Evolutionary conservation across 305 asterid species (phyloP).

Genomic region (Fraxinus sp.): DNA sequence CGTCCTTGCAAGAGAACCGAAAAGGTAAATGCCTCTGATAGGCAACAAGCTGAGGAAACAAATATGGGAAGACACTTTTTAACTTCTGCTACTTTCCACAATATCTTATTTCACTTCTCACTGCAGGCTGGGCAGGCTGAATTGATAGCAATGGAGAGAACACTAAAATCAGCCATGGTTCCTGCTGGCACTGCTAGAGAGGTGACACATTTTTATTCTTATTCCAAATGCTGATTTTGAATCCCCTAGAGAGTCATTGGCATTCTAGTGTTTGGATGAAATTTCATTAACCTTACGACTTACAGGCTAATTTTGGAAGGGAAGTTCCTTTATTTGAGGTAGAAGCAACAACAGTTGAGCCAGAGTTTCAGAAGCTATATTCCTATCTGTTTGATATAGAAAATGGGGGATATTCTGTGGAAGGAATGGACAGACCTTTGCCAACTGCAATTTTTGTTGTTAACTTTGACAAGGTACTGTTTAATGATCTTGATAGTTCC

Average conservation of each 20-base stretch:
- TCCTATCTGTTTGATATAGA: conserved; percentile 82
- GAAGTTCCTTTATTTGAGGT: conserved; percentile 93
- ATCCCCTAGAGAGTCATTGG: conserved; percentile 9
- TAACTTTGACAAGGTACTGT: conserved; percentile 86
- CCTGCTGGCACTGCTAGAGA: conserved; percentile 93
- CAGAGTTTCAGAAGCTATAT: conserved; percentile 88
- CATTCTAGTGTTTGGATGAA: conserved; percentile 25
- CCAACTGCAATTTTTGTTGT: conserved; percentile 86
- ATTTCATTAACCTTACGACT: conserved; percentile 30
- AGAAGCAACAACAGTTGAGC: conserved; percentile 82
- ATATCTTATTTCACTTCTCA: conserved; percentile 25
- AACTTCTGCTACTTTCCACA: conserved; percentile 8
- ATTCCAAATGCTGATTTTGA: conserved; percentile 15
- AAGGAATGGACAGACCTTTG: conserved; percentile 80
- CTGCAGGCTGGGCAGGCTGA: conserved; percentile 88
- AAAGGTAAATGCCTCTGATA: neutral
- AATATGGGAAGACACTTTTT: neutral
- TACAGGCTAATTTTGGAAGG: conserved; percentile 89
- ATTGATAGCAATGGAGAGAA: conserved; percentile 80
- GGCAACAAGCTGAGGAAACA: neutral
- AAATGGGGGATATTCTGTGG: conserved; percentile 52
- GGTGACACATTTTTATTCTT: conserved; percentile 47
- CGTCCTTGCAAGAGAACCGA: neutral
- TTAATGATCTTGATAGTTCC: conserved; percentile 19
- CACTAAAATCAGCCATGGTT: conserved; percentile 66